phyloP scores from a whole-genome alignment of 768 basidiomycete genomes.

The Lactarius pseudohatsudake region DNA sequence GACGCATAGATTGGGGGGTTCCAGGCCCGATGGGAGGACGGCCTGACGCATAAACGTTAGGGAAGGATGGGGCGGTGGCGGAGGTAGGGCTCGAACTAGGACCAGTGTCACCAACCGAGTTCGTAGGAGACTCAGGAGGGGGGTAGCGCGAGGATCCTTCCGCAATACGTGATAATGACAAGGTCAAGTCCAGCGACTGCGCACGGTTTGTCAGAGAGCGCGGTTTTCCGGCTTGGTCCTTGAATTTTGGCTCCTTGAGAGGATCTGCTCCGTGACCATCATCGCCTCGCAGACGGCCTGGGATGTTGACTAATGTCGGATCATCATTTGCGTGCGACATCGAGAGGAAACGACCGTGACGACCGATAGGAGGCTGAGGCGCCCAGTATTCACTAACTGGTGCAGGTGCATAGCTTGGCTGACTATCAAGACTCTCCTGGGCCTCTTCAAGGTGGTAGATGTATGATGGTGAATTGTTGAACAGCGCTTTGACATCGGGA shows the following conservation, averaged over 20 bases:
- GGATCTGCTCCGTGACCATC: conserved; percentile 87
- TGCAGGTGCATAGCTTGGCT: conserved; percentile 55
- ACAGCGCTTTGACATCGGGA: conserved; percentile 92
- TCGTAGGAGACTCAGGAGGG: conserved; percentile 79
- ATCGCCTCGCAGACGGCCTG: conserved; percentile 62
- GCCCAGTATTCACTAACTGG: conserved; percentile 72
- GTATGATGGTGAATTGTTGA: conserved; percentile 79
- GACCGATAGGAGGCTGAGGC: conserved; percentile 70
- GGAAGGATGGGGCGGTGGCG: conserved; percentile 76
- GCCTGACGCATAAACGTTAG: conserved; percentile 70
- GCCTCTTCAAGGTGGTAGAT: conserved; percentile 78
- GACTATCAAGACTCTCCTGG: conserved; percentile 52
- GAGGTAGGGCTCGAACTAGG: conserved; percentile 80
- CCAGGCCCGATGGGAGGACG: conserved; percentile 38
- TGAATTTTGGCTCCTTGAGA: conserved; percentile 78
- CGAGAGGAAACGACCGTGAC: conserved; percentile 36
- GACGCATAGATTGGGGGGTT: conserved; percentile 32
- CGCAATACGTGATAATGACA: conserved; percentile 78
- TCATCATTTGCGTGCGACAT: conserved; percentile 30
- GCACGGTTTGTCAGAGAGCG: conserved; percentile 84
- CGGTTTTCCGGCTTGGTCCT: conserved; percentile 72
- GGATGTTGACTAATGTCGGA: conserved; percentile 53
- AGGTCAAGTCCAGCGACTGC: conserved; percentile 85
- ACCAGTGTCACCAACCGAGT: conserved; percentile 70
- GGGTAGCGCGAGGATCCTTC: conserved; percentile 61